Evolutionary conservation across 2,329 filamentous ascomycete genomes (phyloP), one percentile per base, ranked within the genome.

Genomic region (Xylaria sp.): DNA sequence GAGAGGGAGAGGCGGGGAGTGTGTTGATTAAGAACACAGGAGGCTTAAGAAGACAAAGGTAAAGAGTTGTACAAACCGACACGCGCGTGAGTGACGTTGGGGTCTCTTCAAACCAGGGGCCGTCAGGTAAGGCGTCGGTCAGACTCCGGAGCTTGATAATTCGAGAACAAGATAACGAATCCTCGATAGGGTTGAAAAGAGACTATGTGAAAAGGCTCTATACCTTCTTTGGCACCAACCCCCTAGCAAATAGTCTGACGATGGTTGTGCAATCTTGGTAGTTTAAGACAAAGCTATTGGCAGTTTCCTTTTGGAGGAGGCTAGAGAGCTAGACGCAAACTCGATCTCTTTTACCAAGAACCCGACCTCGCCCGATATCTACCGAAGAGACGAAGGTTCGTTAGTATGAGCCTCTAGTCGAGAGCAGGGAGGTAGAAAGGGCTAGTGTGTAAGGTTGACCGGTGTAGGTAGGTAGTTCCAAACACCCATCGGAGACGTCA

Each of bases 261-360:
- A 60, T 65, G 70, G 75, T 78, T 70, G 75, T 72, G 75, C 74
- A 76, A 76, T 73, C 72, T 74, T 73, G 70, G 68, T 65, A 67
- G 70, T 69, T 74, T 77, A 71, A 78, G 77, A 78, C 76, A 77
- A 72, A 66, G 73, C 74, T 76, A 73, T 74, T 73, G 72, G 65
- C 64, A 69, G 74, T 73, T 74, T 74, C 66, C 69, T 72, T 73
- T 60, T 65, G 65, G 60, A 66, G 60, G 69, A 68, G 65, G 69
- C 72, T 70, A 68, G 71, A 72, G 64, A 71, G 62, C 64, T 74
- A 64, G 71, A 72, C 70, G 73, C 69, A 70, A 70, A 70, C 69
- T 74, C 69, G 69, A 69, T 72, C 71, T 71, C 71, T 74, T 74
- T 63, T 75, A 73, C 74, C 69, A 63, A 68, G 60, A 25, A 35